phyloP scores from a whole-genome alignment of 176 grass and related monocot species.

The Oryza glumipatula region DNA sequence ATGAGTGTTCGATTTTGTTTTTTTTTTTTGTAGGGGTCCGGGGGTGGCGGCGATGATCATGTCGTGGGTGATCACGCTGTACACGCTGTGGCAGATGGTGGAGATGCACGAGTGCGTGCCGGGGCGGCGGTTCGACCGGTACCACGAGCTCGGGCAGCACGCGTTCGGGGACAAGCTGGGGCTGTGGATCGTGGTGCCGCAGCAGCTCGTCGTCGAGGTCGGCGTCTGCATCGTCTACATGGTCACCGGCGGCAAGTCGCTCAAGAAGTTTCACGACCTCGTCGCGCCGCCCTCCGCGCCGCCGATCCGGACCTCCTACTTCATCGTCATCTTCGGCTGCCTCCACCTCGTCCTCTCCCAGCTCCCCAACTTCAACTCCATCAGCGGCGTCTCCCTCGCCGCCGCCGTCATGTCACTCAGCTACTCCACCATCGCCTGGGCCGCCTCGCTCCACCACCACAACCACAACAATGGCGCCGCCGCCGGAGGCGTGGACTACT shows the following conservation, averaged over 20 bases:
- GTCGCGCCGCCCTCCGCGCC: not conserved
- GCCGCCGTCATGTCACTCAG: slow-evolving; percentile 76
- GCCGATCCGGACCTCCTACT: slow-evolving; percentile 39
- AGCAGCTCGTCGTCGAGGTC: slow-evolving; percentile 71
- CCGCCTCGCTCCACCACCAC: slow-evolving; percentile 32
- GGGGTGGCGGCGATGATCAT: slow-evolving; percentile 43
- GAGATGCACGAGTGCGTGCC: slow-evolving; percentile 74
- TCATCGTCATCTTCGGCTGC: slow-evolving; percentile 59
- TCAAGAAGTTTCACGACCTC: slow-evolving; percentile 56
- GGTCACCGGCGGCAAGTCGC: slow-evolving; percentile 73
- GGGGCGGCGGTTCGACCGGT: slow-evolving; percentile 69
- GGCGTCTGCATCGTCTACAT: slow-evolving; percentile 72
- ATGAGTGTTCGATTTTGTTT: too few species aligned
- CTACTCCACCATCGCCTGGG: slow-evolving; percentile 79
- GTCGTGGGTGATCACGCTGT: slow-evolving; percentile 63
- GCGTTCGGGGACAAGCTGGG: slow-evolving; percentile 65
- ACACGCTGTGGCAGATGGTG: slow-evolving; percentile 73
- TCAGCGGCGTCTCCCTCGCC: slow-evolving; percentile 53
- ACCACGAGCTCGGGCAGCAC: slow-evolving; percentile 75
- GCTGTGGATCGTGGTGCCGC: slow-evolving; percentile 72
- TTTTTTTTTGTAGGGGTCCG: slow-evolving; percentile 35
- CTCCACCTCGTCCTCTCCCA: slow-evolving; percentile 58
- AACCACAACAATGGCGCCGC: not conserved
- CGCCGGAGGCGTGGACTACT: slow-evolving; percentile 39
- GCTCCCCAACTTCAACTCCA: slow-evolving; percentile 75